Evolutionary conservation across 306 rosid genomes (phyloP).

Genomic region (Benincasa hispida): DNA sequence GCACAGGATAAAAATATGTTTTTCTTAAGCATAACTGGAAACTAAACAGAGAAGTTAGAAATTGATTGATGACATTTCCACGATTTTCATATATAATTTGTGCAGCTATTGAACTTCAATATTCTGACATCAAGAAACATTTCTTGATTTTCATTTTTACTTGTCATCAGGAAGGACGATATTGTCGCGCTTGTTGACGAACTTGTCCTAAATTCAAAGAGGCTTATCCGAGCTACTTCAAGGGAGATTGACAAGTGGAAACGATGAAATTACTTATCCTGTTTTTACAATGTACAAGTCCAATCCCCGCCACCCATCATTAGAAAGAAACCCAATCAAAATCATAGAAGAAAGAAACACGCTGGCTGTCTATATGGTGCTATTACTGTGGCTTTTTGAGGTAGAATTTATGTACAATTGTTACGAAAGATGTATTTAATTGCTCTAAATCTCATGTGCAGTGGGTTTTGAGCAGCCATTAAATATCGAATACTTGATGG

Average conservation of each 20-base stretch:
- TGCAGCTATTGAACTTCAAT: not conserved
- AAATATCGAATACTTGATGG: not conserved
- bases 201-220: constrained; percentile 48
- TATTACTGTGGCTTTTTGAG: not conserved
- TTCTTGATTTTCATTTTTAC: not conserved
- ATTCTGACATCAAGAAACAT: not conserved
- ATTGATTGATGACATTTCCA: not conserved
- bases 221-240: constrained; percentile 50
- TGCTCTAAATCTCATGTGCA: not conserved
- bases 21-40: not conserved
- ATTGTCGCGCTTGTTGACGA: constrained; percentile 60
- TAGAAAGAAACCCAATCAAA: not conserved
- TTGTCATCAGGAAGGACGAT: constrained; percentile 44
- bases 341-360: not conserved
- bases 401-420: not conserved
- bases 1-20: not conserved
- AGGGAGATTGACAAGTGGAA: constrained; percentile 69
- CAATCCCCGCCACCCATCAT: not conserved
- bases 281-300: not conserved
- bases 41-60: not conserved
- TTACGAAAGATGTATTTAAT: not conserved
- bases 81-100: not conserved
- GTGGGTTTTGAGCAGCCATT: not conserved
- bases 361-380: not conserved
- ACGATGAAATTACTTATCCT: constrained; percentile 23